Base-by-base conservation (phyloP, 768 basidiomycete species). In the Lactarius indigo region DNA sequence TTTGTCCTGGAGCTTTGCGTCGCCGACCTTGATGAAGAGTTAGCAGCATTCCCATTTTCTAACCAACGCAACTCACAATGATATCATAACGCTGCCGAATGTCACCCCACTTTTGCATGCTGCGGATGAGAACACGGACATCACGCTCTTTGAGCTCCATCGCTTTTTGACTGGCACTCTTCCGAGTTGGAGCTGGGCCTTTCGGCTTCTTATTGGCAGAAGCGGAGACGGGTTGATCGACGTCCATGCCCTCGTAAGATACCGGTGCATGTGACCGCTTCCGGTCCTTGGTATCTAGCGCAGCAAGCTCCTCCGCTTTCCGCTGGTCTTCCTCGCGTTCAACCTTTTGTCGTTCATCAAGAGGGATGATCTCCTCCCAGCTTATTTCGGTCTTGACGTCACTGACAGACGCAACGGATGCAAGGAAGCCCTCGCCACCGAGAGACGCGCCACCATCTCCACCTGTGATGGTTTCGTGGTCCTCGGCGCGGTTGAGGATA, bases 351-450 rank as follows among this genome's bases (percentile, higher is more conserved):
- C 97, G 89, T 73, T 94, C 94, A 28, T 96, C 94, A 10, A 91
- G 76, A 20, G 97, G 97, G 72, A 99, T 98, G 77, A 99, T 98
- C 68, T 98, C 97, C 74, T 99, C 97, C 97, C 97, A 99, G 73
- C 78, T 94, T 87, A 96, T 94, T 79, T 98, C 96, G 75, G 95
- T 94, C 84, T 98, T 98, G 75, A 99, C 88, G 76, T 99, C 97
- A 77, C 94, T 97, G 71, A 98, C 93, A 59, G 89, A 89, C 26
- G 96, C 96, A 75, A 98, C 96, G 70, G 92, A 90, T 30, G 95
- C 89, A 61, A 99, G 84, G 86, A 99, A 99, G 65, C 90, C 88
- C 80, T 98, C 94, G 58, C 97, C 97, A 76, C 97, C 97, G n/a
- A 97, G 85, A 4, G 97, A 98, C 15, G 95, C 86, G 56, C 92